Base-by-base conservation (phyloP, 2,329 filamentous ascomycete genomes). In the Exophiala bonariae region DNA sequence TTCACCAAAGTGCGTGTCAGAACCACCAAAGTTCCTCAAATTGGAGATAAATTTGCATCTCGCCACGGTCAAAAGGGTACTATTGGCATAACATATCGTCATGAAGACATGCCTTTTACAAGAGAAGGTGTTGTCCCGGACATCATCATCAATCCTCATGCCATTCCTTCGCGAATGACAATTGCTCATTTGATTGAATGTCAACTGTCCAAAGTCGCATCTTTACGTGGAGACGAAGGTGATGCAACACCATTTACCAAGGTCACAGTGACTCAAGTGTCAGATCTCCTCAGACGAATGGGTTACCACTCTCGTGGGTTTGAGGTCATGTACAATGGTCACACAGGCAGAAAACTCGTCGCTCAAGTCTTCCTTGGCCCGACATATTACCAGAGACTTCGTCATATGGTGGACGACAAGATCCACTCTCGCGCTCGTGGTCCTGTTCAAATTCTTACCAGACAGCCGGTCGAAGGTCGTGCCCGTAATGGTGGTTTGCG, bases 121-220 rank as follows among this genome's bases (percentile, higher is more conserved):
- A 78, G 83, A 30, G 89, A 97, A 66, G 93, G 95, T 61, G 81
- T 99, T 43, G 87, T 86, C 0, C 93, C 95, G 0, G 95, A 99
- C 70, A 79, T 99, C 55, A 96, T 99, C 70, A 97, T 99, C 78
- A 99, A 99, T 70, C 93, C 93, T 1, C 93, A 99, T 79, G 95
- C 93, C 65, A 99, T 99, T 80, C 93, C 93, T 0, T 99, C 93
- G 45, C 93, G 93, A 82, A 99, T 99, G 93, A 99, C 95, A 2
- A 99, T 99, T 83, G 93, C 93, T 61, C 93, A 99, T 79, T 91
- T 99, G 81, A 95, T 99, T 67, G 93, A 99, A 77, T 99, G 93
- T 79, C 80, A 97, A 59, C 81, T 99, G 47, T 95, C 89, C 67
- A 99, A 99, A 69, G 93, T 99, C 28, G 89, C 90, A 1, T 88